Evolutionary conservation across 108 stramenopile genomes (phyloP), one percentile per base, ranked within the genome.

Genomic region (Parmales sp.): DNA sequence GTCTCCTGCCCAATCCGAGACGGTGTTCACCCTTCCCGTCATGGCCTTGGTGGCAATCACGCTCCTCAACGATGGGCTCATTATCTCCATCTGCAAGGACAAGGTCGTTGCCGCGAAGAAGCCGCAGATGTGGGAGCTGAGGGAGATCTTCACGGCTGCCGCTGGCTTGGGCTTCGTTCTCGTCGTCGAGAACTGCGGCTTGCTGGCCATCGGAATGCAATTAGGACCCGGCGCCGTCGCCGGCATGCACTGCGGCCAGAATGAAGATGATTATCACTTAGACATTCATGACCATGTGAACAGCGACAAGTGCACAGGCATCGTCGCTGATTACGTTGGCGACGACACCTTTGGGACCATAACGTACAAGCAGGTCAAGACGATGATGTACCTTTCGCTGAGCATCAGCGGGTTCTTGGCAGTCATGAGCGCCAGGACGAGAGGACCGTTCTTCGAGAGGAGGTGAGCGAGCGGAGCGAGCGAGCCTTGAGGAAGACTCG

Each of bases 1-100:
- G 31, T 19, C 20, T 13, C 54, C 54, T 20, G n/a, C 29, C 16
- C 31, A 65, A 16, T 11, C 16, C 46, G 20, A 39, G 41, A 20
- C 36, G 26, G 54, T 67, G 54, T 84, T 87, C 74, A 66, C 76
- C 73, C 80, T 88, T 75, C 88, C 88, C n/a, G 88, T 88, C 19
- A 43, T 88, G 51, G 69, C 81, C 72, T 67, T 89, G 51, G 82
- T 89, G 80, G 65, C 84, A 19, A 86, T 89, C 68, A 89, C 88
- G 5, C 63, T 89, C 31, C 51, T 89, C 34, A 89, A 89, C 71
- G 88, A 89, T 38, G 88, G 85, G 20, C 82, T 81, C 11, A 71
- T 88, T 28, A 86, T 88, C 65, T 75, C 85, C 39, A 82, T 88
- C 54, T 60, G 54, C 54, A 60, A 60, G 54, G 54, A 60, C 28